Evolutionary conservation across 305 asterid genomes (phyloP), one percentile per base, ranked within the genome.

Genomic region (Fraxinus xanthoxyloides): DNA sequence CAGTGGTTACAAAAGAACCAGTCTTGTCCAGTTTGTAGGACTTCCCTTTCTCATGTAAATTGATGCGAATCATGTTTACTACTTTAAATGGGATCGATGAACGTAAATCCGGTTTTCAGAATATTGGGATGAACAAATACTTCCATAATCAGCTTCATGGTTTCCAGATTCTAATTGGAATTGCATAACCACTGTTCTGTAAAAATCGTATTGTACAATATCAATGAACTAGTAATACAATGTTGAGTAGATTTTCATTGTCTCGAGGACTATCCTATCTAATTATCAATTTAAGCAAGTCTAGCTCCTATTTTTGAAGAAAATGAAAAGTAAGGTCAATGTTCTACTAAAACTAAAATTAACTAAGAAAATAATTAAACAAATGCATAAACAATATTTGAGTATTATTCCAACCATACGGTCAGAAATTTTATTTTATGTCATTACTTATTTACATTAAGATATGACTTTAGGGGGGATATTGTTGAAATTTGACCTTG

Each of bases 21-120:
- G n/a, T 84, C 88, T 1, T 91, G 95, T 24, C 95, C 93, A 0
- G 77, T 91, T 84, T 91, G 95, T 75, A 80, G 95, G 79, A 87
- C 82, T 63, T 77, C 87, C 5, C 89, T 87, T 26, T 70, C 79
- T 72, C 72, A 40, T 77, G 32, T 24, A 48, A 48, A 48, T 48
- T 48, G 59, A 48, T 48, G 59, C 59, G 5, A 12, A 48, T 48
- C 59, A 48, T 48, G 59, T 48, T 48, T 48, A 6, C n/a, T 48
- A 48, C 59, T 48, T 13, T 13, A 13, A 13, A 46, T 46, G 56
- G 56, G 56, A 13, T 46, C 17, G 7, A 43, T 38, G 46, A 7
- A 38, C 12, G 13, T 43, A 43, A 43, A 43, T 12, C 1, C 3
- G 54, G 5, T 12, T 43, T 43, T 13, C 5, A 2, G 54, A 43